Evolutionary conservation across 768 basidiomycete genomes (phyloP), one percentile per base, ranked within the genome.

Genomic region (Tulasnella sp.): DNA sequence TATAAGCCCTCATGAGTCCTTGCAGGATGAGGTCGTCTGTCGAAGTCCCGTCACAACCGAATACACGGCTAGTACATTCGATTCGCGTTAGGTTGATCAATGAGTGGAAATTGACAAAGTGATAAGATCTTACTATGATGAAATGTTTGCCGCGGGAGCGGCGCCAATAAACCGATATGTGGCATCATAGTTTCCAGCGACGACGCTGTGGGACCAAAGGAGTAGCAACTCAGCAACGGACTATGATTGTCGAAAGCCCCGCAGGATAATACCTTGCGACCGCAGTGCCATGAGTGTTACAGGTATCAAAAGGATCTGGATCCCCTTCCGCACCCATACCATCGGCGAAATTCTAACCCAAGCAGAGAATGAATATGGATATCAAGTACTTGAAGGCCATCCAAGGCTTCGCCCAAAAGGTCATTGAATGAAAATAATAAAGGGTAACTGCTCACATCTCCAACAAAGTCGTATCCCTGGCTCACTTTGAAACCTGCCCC

Each of bases 401-500:
- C n/a, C n/a, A n/a, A n/a, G n/a, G n/a, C n/a, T n/a, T n/a, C n/a
- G n/a, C n/a, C n/a, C n/a, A n/a, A n/a, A n/a, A n/a, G n/a, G n/a
- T n/a, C n/a, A 12, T 43, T 12, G 42, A 43, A 12, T 19, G 19
- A 43, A 19, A 43, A 43, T 12, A 43, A 43, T 19, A 43, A 19
- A 43, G 42, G 19, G 12, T 12, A 43, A n/a, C 34, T 38, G 11
- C 42, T 29, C 34, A 60, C 27, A 30, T 62, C 61, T 12, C 61
- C 57, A 21, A 62, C 61, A 31, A 62, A 51, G 50, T 62, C 61
- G 12, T 62, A 51, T 22, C 61, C 61, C 17, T 31, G n/a, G 27
- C 30, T 21, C 8, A 62, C 58, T 27, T 62, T 62, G 61, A 49
- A 59, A 30, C 61, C 61, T 19, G 19, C 12, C n/a, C 61, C 61